Conservation (phyloP, 2,329 filamentous ascomycete genomes). For the Monilinia vaccinii-corymbosi region DNA sequence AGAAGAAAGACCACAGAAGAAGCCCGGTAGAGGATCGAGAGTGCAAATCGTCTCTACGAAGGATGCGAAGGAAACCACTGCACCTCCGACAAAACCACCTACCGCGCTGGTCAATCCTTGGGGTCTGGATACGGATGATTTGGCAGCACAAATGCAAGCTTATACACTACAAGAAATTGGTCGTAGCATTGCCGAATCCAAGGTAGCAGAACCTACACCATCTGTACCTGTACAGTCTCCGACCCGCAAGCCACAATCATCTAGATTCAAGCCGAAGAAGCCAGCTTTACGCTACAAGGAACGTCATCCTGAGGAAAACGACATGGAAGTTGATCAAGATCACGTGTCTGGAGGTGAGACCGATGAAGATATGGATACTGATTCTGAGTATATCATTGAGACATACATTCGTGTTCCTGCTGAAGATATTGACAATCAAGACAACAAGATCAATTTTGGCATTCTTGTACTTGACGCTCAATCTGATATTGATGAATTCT, state of each 20-base stretch:
- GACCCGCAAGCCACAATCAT: slow-evolving; percentile 13
- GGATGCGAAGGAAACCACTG: not conserved
- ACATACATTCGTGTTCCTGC: slow-evolving; percentile 55
- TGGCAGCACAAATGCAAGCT: slow-evolving; percentile 46
- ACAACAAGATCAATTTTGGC: slow-evolving; percentile 40
- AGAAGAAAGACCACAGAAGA: slow-evolving; percentile 19
- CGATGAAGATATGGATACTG: slow-evolving; percentile 37
- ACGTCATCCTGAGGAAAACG: slow-evolving; percentile 39
- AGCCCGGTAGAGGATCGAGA: slow-evolving; percentile 21
- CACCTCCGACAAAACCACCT: slow-evolving; percentile 9
- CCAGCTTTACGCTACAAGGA: slow-evolving; percentile 47
- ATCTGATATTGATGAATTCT: slow-evolving; percentile 46
- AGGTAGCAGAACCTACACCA: slow-evolving; percentile 13
- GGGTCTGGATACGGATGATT: slow-evolving; percentile 32
- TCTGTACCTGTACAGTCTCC: slow-evolving; percentile 7
- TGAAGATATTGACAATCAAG: slow-evolving; percentile 43
- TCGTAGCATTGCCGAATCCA: slow-evolving; percentile 20
- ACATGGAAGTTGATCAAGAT: slow-evolving; percentile 11
- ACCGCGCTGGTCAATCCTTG: slow-evolving; percentile 31
- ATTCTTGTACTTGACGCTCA: slow-evolving; percentile 28
- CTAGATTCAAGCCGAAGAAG: slow-evolving; percentile 47
- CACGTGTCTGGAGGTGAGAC: slow-evolving; percentile 32
- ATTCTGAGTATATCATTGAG: slow-evolving; percentile 54
- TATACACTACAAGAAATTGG: slow-evolving; percentile 51
- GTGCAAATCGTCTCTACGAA: not conserved